Conservation (phyloP, 1,284 basidiomycete species). For the Hemileia vastatrix region DNA sequence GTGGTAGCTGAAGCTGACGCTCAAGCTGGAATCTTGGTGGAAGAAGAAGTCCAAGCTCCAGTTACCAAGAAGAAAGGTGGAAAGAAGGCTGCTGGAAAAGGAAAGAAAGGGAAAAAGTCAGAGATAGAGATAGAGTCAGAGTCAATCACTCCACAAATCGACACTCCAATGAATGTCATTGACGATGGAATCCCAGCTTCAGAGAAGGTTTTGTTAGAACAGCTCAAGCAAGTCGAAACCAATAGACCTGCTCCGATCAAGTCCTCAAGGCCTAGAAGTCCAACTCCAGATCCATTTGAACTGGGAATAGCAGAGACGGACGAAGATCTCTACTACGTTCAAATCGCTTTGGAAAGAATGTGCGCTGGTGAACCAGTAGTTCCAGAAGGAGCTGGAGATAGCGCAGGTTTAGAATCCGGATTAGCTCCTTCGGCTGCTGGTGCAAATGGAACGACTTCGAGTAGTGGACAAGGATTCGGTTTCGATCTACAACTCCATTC, state of each 20-base stretch:
- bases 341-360: conserved; percentile 53
- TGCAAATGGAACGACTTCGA: neutral
- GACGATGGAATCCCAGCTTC: neutral
- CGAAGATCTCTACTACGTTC: conserved; percentile 80
- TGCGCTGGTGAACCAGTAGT: conserved; percentile 25
- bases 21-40: neutral
- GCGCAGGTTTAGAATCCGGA: neutral
- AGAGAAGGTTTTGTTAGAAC: neutral
- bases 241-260: conserved; percentile 35
- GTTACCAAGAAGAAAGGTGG: conserved; percentile 24
- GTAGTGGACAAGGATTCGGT: conserved; percentile 18
- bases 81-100: conserved; percentile 30
- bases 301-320: conserved; percentile 65
- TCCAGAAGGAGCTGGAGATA: neutral
- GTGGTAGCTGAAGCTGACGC: neutral
- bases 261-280: too few relatives aligned
- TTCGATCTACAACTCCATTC: conserved; percentile 49
- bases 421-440: neutral
- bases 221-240: neutral
- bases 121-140: too few relatives aligned
- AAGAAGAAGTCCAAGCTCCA: conserved; percentile 4
- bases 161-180: neutral
- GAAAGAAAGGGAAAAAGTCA: neutral
- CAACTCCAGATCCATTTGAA: conserved; percentile 54
- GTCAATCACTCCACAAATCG: neutral